Base-by-base conservation (phyloP, 495 filamentous ascomycete species). In the Aspergillus ostianus region DNA sequence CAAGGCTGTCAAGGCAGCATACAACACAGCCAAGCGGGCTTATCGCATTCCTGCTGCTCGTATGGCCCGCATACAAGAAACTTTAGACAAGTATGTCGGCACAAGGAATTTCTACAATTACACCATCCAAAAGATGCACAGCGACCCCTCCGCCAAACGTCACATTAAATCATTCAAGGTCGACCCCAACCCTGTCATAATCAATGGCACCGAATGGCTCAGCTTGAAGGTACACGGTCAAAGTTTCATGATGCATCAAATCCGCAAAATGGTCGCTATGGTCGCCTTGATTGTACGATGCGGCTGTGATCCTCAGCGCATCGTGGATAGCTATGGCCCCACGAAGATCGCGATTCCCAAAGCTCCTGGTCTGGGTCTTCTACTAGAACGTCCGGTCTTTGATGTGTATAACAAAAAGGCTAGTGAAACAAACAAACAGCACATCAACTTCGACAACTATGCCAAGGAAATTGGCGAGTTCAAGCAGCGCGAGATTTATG, bases 241-340 rank as follows among this genome's bases (percentile, higher is more conserved):
- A 74, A 92, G 87, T 59, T 98, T 98, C 81, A 98, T 98, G 94
- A 98, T 98, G 94, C 94, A 98, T 71, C 94, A 98, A 73, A 98
- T 98, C 72, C 89, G 94, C 59, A 97, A 97, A 74, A 98, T 98
- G 94, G 90, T 98, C 17, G 90, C 88, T 60, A 92, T 98, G 91
- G 90, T 86, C 44, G 81, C 91, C 9, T 82, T 98, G 56, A 77
- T 92, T 5, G 87, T 93, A 3, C 85, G 94, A 47, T 91, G 88
- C 71, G 95, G 92, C 47, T 85, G 86, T 46, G 80, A 85, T 13
- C 78, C 86, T 20, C 70, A 76, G 4, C 80, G 85, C 29, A 91
- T 98, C 58, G 65, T 71, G 0, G 85, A 96, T 50, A 87, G 83
- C 36, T 93, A 90, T 63, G 80, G 82, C 2, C 70, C 80, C 1